phyloP scores from a whole-genome alignment of 768 basidiomycete genomes.

The Kwoniella mangroviensis region DNA sequence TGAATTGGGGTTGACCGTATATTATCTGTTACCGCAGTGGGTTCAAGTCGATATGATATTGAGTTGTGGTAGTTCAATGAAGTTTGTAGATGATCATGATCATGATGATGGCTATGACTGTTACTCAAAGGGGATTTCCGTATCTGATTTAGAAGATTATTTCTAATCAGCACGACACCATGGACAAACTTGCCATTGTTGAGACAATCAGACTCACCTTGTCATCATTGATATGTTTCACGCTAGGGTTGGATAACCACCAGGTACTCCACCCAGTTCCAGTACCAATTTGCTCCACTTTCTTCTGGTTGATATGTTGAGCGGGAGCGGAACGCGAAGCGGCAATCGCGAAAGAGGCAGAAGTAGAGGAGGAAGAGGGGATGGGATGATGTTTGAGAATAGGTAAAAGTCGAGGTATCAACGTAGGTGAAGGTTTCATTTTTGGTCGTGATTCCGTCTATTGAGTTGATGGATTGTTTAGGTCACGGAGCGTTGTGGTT shows the following conservation, averaged over 20 bases:
- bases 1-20: neutral
- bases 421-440: slow-evolving; percentile 24
- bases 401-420: slow-evolving; percentile 21
- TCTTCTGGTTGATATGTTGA: slow-evolving; percentile 2
- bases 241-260: slow-evolving; percentile 10
- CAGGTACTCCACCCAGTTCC: slow-evolving; percentile 14
- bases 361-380: neutral
- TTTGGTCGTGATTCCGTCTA: slow-evolving; percentile 2
- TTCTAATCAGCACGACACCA: neutral
- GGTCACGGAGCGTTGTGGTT: neutral
- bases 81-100: neutral
- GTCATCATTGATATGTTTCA: neutral
- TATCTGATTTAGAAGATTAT: neutral
- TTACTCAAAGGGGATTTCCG: neutral
- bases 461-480: neutral
- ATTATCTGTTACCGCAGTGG: neutral
- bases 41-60: neutral
- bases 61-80: neutral
- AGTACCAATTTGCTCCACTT: neutral
- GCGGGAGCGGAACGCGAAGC: neutral
- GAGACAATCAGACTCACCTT: neutral
- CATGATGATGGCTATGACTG: neutral
- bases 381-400: slow-evolving; percentile 13
- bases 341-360: neutral
- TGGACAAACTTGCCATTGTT: neutral